These are phyloP conservation scores for Globisporangium cystogenes DNA, from an alignment of 352 stramenopile species.

Conservation along the genomic window DNA sequence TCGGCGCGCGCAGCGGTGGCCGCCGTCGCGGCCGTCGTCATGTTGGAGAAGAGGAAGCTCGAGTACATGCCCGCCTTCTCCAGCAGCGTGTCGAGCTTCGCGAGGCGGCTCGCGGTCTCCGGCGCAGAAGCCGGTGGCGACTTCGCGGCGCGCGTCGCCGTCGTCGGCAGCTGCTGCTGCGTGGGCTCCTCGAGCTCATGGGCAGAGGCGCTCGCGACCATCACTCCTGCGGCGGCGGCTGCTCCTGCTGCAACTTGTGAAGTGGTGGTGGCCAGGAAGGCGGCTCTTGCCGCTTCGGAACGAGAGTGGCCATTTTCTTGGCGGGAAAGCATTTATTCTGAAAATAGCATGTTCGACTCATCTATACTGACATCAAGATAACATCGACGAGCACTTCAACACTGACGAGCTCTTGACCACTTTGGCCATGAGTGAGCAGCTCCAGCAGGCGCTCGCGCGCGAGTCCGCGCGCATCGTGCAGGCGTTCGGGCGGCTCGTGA, in stretches of 20 bases:
- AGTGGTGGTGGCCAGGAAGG: too few species aligned
- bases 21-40: slow-evolving; percentile 55
- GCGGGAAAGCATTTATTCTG: too few species aligned
- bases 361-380: too few species aligned
- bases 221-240: slow-evolving; percentile 12
- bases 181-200: slow-evolving; percentile 18
- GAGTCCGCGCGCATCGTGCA: background rate
- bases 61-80: slow-evolving; percentile 87
- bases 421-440: too few species aligned
- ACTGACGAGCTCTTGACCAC: too few species aligned
- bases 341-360: too few species aligned
- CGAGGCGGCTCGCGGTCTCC: slow-evolving; percentile 57
- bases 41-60: slow-evolving; percentile 85
- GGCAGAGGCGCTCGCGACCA: slow-evolving; percentile 49
- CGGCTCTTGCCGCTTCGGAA: too few species aligned
- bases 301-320: too few species aligned
- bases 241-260: background rate
- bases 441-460: background rate
- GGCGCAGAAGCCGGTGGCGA: slow-evolving; percentile 10
- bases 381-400: too few species aligned
- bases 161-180: slow-evolving; percentile 12
- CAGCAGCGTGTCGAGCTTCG: slow-evolving; percentile 83
- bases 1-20: slow-evolving; percentile 10
- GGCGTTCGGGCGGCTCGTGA: background rate
- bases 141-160: slow-evolving; percentile 1